phyloP scores from a whole-genome alignment of 306 rosid species.

The Herpetospermum pedunculosum region DNA sequence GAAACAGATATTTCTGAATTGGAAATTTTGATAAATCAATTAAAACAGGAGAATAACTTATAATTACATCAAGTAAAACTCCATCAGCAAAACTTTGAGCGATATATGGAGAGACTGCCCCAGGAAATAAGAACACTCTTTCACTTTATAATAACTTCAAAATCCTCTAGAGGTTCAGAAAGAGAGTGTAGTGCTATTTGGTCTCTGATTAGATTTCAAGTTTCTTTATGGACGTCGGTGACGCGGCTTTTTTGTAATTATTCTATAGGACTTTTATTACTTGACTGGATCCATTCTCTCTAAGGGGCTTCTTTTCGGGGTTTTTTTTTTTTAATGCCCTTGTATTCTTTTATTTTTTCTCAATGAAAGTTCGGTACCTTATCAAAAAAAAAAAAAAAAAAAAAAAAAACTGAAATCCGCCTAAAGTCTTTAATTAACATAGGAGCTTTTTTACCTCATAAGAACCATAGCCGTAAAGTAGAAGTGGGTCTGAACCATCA shows the following conservation, averaged over 20 bases:
- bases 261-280: too few species aligned
- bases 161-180: too few species aligned
- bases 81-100: neutral
- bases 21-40: constrained; percentile 1
- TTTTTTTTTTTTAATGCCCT: too few species aligned
- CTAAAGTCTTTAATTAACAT: neutral
- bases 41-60: neutral
- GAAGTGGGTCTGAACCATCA: constrained; percentile 83
- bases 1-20: neutral
- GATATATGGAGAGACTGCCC: neutral
- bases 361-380: too few species aligned
- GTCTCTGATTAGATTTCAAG: too few species aligned
- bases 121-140: neutral
- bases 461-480: constrained; percentile 93
- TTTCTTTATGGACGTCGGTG: too few species aligned
- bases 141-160: neutral
- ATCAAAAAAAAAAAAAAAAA: too few species aligned
- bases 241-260: too few species aligned
- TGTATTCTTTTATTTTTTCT: too few species aligned
- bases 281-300: too few species aligned
- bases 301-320: too few species aligned
- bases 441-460: constrained; percentile 62
- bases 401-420: neutral
- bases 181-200: too few species aligned
- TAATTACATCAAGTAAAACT: neutral